Conservation (phyloP, 371 early-diverging fungal genomes). For the Dentiscutata heterogama region DNA sequence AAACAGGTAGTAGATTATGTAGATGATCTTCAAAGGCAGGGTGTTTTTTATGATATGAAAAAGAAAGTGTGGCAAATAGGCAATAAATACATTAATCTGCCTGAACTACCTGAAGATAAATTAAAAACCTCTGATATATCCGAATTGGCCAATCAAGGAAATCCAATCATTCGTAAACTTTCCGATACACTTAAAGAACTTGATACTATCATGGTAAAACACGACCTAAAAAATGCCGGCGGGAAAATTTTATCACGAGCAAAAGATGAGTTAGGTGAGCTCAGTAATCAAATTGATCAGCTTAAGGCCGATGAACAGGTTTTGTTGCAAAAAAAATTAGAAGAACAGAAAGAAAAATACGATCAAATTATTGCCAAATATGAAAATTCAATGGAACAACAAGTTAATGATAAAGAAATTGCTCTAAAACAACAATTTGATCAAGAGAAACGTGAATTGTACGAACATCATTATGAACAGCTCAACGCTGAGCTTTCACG, state of each 20-base stretch:
- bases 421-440: conserved; percentile 18
- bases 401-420: conserved; percentile 2
- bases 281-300: not conserved
- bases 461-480: conserved; percentile 9
- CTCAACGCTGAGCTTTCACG: conserved; percentile 22
- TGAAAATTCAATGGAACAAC: conserved; percentile 13
- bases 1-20: conserved; percentile 36
- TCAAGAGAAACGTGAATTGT: conserved; percentile 5
- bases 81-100: too few relatives aligned
- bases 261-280: conserved; percentile 21
- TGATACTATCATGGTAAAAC: not conserved
- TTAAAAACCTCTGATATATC: too few relatives aligned
- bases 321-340: not conserved
- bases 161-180: conserved; percentile 33
- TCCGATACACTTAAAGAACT: conserved; percentile 11
- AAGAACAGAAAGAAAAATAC: conserved; percentile 19
- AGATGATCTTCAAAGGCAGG: conserved; percentile 35
- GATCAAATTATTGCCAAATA: conserved; percentile 10
- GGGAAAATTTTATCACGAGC: conserved; percentile 18
- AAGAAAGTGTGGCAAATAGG: not conserved
- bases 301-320: conserved; percentile 9
- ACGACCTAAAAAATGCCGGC: not conserved
- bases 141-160: too few relatives aligned
- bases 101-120: too few relatives aligned
- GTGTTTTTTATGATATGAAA: conserved; percentile 29